These are phyloP conservation scores for Colletotrichum eleusines DNA, from an alignment of 2,329 filamentous ascomycete genomes.

Conservation along the genomic window DNA sequence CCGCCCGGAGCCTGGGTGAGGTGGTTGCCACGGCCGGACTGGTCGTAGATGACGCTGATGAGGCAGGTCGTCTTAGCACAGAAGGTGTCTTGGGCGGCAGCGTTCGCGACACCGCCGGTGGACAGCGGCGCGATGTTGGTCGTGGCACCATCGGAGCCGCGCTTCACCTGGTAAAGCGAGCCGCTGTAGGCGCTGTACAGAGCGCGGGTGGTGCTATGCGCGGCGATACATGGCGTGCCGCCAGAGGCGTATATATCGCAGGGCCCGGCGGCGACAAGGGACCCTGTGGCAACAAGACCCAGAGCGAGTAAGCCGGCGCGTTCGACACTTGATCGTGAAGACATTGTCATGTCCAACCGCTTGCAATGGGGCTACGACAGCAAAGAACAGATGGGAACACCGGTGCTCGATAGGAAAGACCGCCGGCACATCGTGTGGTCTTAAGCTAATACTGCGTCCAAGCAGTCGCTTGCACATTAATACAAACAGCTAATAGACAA, in stretches of 20 bases:
- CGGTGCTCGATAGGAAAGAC: too few relatives aligned
- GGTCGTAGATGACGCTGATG: conserved; percentile 75
- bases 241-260: conserved; percentile 72
- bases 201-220: conserved; percentile 74
- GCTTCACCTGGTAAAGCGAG: conserved; percentile 70
- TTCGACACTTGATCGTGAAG: conserved; percentile 16
- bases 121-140: conserved; percentile 63
- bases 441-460: background rate
- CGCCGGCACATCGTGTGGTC: background rate
- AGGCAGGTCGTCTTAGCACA: conserved; percentile 71
- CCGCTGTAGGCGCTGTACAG: conserved; percentile 67
- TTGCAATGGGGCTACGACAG: background rate
- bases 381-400: background rate
- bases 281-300: conserved; percentile 51
- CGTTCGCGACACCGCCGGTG: conserved; percentile 72
- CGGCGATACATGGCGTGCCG: conserved; percentile 72
- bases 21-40: conserved; percentile 72
- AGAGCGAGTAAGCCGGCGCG: conserved; percentile 43
- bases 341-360: background rate
- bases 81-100: conserved; percentile 70
- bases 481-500: background rate
- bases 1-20: conserved; percentile 72
- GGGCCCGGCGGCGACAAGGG: conserved; percentile 64
- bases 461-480: background rate
- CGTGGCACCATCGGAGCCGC: conserved; percentile 63